Evolutionary conservation across 2,329 filamentous ascomycete species (phyloP).

Genomic region (Domatiomyces globalis): DNA sequence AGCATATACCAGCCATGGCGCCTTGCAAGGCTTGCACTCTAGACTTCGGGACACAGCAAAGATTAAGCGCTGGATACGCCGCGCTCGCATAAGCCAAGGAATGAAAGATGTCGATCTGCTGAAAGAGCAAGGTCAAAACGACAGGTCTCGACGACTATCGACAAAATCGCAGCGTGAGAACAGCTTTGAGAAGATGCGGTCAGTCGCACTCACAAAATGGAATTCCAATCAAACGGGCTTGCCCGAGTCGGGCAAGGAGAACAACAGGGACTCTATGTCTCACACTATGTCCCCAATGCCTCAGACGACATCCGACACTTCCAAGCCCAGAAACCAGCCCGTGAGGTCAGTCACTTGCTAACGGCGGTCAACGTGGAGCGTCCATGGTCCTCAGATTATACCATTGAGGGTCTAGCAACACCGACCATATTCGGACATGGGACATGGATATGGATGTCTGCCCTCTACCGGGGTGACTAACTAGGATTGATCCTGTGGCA

Average conservation of each 20-base stretch:
- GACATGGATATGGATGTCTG: neutral
- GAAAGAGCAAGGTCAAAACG: neutral
- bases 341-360: neutral
- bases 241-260: too few relatives aligned
- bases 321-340: neutral
- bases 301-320: neutral
- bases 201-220: neutral
- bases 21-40: conserved; percentile 29
- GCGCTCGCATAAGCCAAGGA: conserved; percentile 17
- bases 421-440: too few relatives aligned
- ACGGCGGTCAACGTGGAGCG: neutral
- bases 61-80: conserved; percentile 26
- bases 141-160: neutral
- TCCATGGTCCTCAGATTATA: neutral
- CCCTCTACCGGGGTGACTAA: too few relatives aligned
- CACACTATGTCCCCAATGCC: neutral
- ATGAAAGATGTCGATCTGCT: conserved; percentile 9
- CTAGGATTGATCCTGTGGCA: neutral
- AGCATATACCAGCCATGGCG: conserved; percentile 30
- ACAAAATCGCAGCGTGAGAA: neutral
- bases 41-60: conserved; percentile 22
- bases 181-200: neutral
- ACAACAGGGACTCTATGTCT: neutral
- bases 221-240: neutral
- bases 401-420: too few relatives aligned